Percentiles rank a stretch among this genome's conserved stretches.
Conservation (phyloP, 345 rosid species). For the Camelina laxa region DNA sequence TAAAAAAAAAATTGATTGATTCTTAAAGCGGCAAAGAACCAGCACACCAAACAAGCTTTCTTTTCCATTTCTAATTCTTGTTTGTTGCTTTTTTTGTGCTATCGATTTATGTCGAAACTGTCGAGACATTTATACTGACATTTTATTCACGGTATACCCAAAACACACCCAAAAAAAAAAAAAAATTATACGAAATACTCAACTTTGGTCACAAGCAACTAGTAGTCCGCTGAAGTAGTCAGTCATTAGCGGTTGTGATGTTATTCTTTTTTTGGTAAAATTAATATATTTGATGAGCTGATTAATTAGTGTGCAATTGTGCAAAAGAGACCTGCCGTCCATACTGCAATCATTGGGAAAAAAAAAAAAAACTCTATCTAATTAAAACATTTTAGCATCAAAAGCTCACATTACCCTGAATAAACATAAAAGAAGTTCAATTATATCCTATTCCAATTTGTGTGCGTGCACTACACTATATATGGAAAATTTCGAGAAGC, state of each 20-base stretch:
- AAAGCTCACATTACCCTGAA: slow-evolving; percentile 1
- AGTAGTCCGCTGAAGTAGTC: background rate
- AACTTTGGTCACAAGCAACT: background rate
- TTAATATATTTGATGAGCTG: background rate
- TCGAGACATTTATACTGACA: background rate
- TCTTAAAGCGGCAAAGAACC: background rate
- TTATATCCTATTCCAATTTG: background rate
- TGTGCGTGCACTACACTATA: slow-evolving; percentile 5
- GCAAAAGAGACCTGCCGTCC: background rate
- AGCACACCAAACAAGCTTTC: background rate
- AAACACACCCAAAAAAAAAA: too few species aligned
- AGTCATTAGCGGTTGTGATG: background rate
- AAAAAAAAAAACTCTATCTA: background rate
- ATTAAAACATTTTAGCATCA: background rate
- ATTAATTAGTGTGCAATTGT: background rate
- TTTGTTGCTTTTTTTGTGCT: background rate
- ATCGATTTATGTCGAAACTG: background rate
- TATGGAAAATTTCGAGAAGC: slow-evolving; percentile 7
- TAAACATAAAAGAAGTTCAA: background rate
- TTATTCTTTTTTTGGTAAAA: background rate
- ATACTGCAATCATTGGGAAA: background rate
- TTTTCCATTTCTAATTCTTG: too few species aligned
- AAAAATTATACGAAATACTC: background rate
- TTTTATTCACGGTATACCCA: background rate
- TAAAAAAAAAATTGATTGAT: too few species aligned